Evolutionary conservation across 2,329 filamentous ascomycete species (phyloP).

Genomic region (Botrytis pseudocinerea): DNA sequence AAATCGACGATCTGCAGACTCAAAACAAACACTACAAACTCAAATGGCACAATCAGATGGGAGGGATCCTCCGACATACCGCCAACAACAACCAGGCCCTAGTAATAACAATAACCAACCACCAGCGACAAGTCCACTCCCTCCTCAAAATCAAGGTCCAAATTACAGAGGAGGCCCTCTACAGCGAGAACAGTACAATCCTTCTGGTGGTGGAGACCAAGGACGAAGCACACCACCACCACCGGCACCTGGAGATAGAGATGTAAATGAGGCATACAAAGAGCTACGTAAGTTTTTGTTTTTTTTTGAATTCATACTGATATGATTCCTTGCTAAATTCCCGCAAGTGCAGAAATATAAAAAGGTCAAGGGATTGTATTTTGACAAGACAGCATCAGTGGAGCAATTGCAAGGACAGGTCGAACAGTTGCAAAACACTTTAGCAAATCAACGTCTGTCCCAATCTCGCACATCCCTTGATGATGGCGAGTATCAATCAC

Average conservation of each 20-base stretch:
- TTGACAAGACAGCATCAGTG: constrained; percentile 86
- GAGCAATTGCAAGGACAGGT: constrained; percentile 90
- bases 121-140: constrained; percentile 33
- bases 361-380: constrained; percentile 96
- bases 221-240: constrained; percentile 51
- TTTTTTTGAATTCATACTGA: neutral
- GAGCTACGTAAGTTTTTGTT: constrained; percentile 44
- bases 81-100: constrained; percentile 33
- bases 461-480: constrained; percentile 92
- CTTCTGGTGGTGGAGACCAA: constrained; percentile 41
- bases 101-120: constrained; percentile 32
- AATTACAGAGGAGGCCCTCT: constrained; percentile 40
- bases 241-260: constrained; percentile 39
- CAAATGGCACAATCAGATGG: constrained; percentile 35
- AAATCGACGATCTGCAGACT: constrained; percentile 38
- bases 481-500: constrained; percentile 87
- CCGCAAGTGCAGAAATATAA: constrained; percentile 88
- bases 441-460: constrained; percentile 92
- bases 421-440: constrained; percentile 93
- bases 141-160: constrained; percentile 31
- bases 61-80: constrained; percentile 38
- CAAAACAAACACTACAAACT: constrained; percentile 34
- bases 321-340: constrained; percentile 24
- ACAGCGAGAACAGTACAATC: constrained; percentile 39
- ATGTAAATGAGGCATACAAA: constrained; percentile 44